Evolutionary conservation across 495 filamentous ascomycete genomes (phyloP).

Genomic region (Pseudomonodictys pantanalensis): DNA sequence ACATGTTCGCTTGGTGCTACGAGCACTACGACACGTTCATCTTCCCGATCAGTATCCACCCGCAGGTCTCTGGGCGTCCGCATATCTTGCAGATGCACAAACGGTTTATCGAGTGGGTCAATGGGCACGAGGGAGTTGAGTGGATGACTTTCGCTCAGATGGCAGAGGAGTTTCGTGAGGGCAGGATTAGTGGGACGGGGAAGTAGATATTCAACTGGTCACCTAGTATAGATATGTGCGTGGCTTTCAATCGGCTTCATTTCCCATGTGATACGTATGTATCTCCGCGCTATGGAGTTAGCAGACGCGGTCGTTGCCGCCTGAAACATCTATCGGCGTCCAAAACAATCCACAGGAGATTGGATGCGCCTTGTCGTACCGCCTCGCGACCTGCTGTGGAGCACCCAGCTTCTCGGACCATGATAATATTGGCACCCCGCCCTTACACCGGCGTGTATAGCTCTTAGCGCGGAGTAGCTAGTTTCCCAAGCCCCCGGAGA

Average conservation of each 20-base stretch:
- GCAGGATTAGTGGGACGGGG: slow-evolving; percentile 10
- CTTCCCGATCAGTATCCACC: slow-evolving; percentile 70
- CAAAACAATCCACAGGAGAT: no score
- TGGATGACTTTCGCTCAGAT: slow-evolving; percentile 73
- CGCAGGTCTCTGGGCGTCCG: slow-evolving; percentile 63
- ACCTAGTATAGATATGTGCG: no score
- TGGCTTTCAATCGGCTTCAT: background rate
- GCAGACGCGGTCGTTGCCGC: no score
- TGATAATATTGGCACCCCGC: no score
- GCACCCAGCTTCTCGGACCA: no score
- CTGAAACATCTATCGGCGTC: no score
- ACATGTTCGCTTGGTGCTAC: slow-evolving; percentile 71
- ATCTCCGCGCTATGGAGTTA: background rate
- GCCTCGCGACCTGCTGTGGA: no score
- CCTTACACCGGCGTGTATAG: no score
- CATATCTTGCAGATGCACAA: slow-evolving; percentile 66
- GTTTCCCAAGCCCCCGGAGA: no score
- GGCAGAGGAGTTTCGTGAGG: slow-evolving; percentile 60
- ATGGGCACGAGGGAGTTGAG: slow-evolving; percentile 69
- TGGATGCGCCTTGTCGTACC: no score
- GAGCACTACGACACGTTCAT: slow-evolving; percentile 67
- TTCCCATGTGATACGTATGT: background rate
- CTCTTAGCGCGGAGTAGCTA: no score
- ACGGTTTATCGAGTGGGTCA: slow-evolving; percentile 67
- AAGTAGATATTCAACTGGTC: background rate